phyloP scores from a whole-genome alignment of 176 grass and related monocot species.

The Alopecurus myosuroides region DNA sequence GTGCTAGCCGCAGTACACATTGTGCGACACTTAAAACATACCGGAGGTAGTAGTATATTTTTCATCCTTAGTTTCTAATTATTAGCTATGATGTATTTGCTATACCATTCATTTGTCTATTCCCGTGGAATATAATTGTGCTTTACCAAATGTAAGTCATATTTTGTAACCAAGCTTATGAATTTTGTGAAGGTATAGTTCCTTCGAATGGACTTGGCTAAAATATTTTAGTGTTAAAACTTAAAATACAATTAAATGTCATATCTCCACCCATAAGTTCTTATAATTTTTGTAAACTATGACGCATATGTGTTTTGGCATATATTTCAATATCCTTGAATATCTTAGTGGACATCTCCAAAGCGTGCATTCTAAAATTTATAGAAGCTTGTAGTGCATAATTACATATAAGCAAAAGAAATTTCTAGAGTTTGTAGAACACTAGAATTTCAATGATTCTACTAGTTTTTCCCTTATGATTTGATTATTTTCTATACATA shows the following conservation, averaged over 20 bases:
- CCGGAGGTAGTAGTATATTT: too few species aligned
- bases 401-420: too few species aligned
- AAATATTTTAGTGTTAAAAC: background rate
- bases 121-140: too few species aligned
- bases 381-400: too few species aligned
- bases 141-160: background rate
- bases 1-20: too few species aligned
- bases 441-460: background rate
- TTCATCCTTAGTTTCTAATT: too few species aligned
- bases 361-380: background rate
- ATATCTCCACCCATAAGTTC: background rate
- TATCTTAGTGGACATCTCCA: background rate
- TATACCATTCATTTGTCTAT: too few species aligned
- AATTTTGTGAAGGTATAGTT: background rate
- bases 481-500: background rate
- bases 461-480: background rate
- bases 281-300: background rate
- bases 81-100: too few species aligned
- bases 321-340: background rate
- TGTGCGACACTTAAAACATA: too few species aligned
- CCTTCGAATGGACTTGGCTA: too few species aligned
- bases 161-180: background rate
- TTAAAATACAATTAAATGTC: background rate
- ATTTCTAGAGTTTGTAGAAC: background rate
- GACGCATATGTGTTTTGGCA: background rate